Evolutionary conservation across 148 eudicot genomes (phyloP).

Genomic region (Diospyros kaki): DNA sequence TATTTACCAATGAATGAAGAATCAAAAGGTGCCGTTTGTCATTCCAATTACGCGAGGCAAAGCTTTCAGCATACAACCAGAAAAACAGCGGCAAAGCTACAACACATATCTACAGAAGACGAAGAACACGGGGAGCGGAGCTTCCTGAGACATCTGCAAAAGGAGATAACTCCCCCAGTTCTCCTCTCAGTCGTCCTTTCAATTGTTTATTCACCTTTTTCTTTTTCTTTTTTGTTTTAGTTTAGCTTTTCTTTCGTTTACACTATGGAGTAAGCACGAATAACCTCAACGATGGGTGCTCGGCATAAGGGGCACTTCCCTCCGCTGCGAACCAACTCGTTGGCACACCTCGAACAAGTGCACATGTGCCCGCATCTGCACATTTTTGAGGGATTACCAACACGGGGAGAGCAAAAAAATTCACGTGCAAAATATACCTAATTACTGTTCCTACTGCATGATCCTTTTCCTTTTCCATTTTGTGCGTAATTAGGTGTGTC

Average conservation of each 20-base stretch:
- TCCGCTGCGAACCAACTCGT: constrained; percentile 82
- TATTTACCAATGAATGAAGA: constrained; percentile 38
- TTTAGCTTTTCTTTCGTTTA: constrained; percentile 27
- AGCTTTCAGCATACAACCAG: constrained; percentile 19
- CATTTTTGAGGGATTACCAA: not conserved
- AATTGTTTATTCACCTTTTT: constrained; percentile 3
- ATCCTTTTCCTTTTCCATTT: no score
- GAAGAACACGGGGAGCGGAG: constrained; percentile 14
- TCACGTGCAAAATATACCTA: no score
- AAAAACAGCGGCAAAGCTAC: constrained; percentile 19
- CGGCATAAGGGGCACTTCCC: constrained; percentile 98
- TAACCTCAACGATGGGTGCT: constrained; percentile 90
- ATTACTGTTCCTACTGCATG: no score
- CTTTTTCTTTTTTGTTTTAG: not conserved
- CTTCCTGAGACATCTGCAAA: constrained; percentile 9
- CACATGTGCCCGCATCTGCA: constrained; percentile 99
- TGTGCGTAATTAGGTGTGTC: no score
- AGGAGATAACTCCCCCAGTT: not conserved
- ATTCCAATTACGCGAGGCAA: constrained; percentile 31
- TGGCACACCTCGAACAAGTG: constrained; percentile 81
- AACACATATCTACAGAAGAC: constrained; percentile 19
- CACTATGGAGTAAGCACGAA: constrained; percentile 92
- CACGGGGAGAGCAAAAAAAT: no score
- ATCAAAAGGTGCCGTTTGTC: constrained; percentile 14
- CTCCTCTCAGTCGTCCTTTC: constrained; percentile 8